Evolutionary conservation across 2,329 filamentous ascomycete genomes (phyloP), one percentile per base, ranked within the genome.

Genomic region (Fusarium sp.): DNA sequence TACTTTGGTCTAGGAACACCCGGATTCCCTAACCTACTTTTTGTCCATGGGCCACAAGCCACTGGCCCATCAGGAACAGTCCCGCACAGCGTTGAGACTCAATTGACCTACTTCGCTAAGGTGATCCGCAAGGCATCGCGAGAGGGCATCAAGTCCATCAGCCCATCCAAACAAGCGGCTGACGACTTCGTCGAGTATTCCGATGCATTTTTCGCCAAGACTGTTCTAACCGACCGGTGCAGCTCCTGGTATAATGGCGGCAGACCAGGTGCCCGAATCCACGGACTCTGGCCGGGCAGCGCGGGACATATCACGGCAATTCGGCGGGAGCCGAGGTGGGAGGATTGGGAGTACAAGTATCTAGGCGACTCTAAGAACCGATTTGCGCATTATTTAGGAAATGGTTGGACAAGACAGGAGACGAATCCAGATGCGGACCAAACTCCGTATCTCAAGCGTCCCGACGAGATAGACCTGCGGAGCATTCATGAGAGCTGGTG

Each of bases 191-290:
- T 87, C 13, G 84, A 85, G 53, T 91, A 89, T 76, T 82, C 81
- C 26, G 84, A 88, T 66, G 83, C 84, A 1, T 89, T 88, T 74
- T 88, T 88, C 70, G 76, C 79, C 0, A 83, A 77, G 22, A 88
- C 86, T 0, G 86, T 88, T 3, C 77, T 90, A 57, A 83, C 84
- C 0, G 88, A 90, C 53, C 86, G 87, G 57, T 93, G 91, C 75
- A 88, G 86, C 40, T 91, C 88, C 0, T 93, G 91, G 91, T 91
- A 91, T 62, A 93, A 93, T 62, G 88, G 91, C 14, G 88, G 88
- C 0, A 79, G 80, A 7, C 85, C 89, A 0, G 90, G 90, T 0
- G 85, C 83, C 0, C 81, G 89, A 6, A 88, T 93, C 24, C 89
- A 92, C 65, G 91, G 90, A 0, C 75, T 92, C 8, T 94, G 91